Conservation (phyloP, 164 flowering plant genomes). For the Vitis cinerea region DNA sequence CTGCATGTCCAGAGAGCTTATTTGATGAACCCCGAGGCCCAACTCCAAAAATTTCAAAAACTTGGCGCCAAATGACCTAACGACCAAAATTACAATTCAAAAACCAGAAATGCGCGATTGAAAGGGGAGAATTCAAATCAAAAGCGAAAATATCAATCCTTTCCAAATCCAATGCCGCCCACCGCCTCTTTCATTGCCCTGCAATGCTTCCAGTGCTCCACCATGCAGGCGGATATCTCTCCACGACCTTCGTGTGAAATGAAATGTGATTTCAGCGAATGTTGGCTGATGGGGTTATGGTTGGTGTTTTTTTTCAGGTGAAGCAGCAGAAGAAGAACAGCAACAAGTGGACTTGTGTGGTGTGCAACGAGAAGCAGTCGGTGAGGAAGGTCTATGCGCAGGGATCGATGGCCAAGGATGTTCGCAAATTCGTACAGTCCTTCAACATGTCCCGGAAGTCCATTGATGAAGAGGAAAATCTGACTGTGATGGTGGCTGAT, state of each 20-base stretch:
- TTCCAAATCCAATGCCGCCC: not conserved
- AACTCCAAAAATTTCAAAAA: no score
- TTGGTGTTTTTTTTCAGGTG: slow-evolving; percentile 44
- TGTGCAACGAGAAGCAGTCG: slow-evolving; percentile 88
- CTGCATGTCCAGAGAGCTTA: no score
- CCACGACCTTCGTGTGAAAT: not conserved
- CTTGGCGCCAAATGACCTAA: no score
- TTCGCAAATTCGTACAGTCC: slow-evolving; percentile 69
- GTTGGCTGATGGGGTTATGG: not conserved
- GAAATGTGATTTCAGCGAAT: no score
- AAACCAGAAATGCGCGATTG: no score
- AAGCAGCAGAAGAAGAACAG: slow-evolving; percentile 90
- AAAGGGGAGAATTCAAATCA: no score
- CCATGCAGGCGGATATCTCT: slow-evolving; percentile 63
- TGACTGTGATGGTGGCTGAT: not conserved
- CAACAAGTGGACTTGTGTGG: slow-evolving; percentile 84
- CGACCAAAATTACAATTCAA: no score
- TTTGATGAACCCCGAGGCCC: no score
- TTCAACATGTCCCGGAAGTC: slow-evolving; percentile 75
- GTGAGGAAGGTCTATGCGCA: slow-evolving; percentile 60
- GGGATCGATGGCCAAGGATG: slow-evolving; percentile 62
- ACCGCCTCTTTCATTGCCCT: slow-evolving; percentile 51
- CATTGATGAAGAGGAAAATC: slow-evolving; percentile 11
- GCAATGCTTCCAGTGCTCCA: slow-evolving; percentile 73
- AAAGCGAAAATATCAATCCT: no score